Evolutionary conservation across 164 flowering plant species (phyloP).

Genomic region (Piper betle): DNA sequence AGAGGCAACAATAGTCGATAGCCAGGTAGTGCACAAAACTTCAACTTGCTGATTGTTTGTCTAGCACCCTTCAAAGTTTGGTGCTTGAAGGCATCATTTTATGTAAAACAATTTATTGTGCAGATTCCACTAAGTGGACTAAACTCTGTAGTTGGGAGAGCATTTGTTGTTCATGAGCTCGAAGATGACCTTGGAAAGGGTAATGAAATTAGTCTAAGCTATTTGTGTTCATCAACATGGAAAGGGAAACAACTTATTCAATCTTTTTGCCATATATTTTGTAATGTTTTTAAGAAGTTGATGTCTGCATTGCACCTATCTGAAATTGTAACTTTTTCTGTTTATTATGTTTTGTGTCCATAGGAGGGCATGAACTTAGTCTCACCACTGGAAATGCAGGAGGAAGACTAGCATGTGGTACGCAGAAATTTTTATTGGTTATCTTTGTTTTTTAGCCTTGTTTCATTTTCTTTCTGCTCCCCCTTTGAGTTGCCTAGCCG

Average conservation of each 20-base stretch:
- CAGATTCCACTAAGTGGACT: constrained; percentile 84
- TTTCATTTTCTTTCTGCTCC: too few species aligned
- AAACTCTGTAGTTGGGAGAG: constrained; percentile 77
- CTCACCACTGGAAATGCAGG: constrained; percentile 91
- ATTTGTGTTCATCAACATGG: too few species aligned
- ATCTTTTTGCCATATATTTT: too few species aligned
- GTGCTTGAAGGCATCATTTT: not conserved
- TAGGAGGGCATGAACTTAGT: constrained; percentile 96
- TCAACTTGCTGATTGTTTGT: not conserved
- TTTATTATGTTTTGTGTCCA: constrained; percentile 7
- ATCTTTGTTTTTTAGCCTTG: not conserved
- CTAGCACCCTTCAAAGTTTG: not conserved
- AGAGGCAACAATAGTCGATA: constrained; percentile 78
- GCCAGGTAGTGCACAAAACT: constrained; percentile 36
- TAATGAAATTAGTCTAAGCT: constrained; percentile 10
- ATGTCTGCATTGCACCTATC: not conserved
- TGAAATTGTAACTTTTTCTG: not conserved
- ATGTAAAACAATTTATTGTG: constrained; percentile 9
- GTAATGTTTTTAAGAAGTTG: not conserved
- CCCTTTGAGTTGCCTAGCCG: too few species aligned
- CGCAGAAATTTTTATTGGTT: constrained; percentile 8
- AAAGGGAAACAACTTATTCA: too few species aligned
- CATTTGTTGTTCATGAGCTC: constrained; percentile 90
- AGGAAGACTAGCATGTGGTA: constrained; percentile 97
- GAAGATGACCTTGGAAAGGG: constrained; percentile 99